Evolutionary conservation across 2,329 filamentous ascomycete species (phyloP).

Genomic region (Cercospora citrullina): DNA sequence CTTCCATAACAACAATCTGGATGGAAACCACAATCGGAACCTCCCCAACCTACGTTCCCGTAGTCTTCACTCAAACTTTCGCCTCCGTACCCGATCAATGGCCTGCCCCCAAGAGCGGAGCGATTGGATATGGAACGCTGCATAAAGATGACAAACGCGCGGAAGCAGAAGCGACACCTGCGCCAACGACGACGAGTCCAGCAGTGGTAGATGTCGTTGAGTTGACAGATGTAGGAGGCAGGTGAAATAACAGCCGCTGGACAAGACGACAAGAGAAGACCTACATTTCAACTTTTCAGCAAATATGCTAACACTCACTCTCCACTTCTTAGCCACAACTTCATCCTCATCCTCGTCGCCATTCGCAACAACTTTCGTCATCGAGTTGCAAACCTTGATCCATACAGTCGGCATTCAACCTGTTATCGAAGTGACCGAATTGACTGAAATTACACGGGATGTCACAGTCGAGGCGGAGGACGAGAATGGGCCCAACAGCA

Average conservation of each 20-base stretch:
- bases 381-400: slow-evolving; percentile 9
- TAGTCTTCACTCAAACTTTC: slow-evolving; percentile 39
- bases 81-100: slow-evolving; percentile 33
- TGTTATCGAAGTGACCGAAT: slow-evolving; percentile 5
- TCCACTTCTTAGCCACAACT: too few relatives aligned
- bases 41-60: slow-evolving; percentile 29
- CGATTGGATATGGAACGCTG: slow-evolving; percentile 35
- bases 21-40: slow-evolving; percentile 21
- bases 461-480: neutral
- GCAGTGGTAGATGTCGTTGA: neutral
- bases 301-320: neutral
- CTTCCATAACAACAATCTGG: slow-evolving; percentile 33
- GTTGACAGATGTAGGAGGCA: neutral
- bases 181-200: neutral
- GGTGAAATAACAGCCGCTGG: neutral
- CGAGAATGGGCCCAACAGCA: neutral
- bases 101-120: slow-evolving; percentile 28
- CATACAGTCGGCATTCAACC: slow-evolving; percentile 7
- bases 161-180: neutral
- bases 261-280: neutral
- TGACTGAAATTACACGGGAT: slow-evolving; percentile 7
- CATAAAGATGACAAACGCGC: slow-evolving; percentile 5
- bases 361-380: slow-evolving; percentile 2
- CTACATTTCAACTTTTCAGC: neutral
- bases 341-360: neutral